Evolutionary conservation across 2,329 filamentous ascomycete species (phyloP).

Genomic region (Ophiostoma sp.): DNA sequence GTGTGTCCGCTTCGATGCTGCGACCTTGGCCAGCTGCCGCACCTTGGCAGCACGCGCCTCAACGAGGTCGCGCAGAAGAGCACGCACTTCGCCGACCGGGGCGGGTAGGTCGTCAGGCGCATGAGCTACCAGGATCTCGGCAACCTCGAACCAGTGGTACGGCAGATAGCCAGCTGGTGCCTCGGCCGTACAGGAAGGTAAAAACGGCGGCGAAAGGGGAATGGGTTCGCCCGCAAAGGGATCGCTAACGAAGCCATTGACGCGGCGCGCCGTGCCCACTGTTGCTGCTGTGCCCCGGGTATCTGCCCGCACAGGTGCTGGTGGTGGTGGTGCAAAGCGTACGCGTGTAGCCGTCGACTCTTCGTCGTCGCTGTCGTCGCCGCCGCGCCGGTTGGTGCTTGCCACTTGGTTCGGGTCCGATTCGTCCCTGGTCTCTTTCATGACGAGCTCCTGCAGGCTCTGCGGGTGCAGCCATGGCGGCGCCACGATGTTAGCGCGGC

Average conservation of each 20-base stretch:
- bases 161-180: constrained; percentile 67
- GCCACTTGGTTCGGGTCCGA: neutral
- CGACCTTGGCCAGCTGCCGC: constrained; percentile 50
- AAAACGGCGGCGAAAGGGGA: constrained; percentile 65
- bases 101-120: constrained; percentile 73
- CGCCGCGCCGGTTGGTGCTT: neutral
- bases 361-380: constrained; percentile 9
- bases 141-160: constrained; percentile 92
- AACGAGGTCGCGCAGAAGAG: constrained; percentile 71
- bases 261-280: constrained; percentile 27
- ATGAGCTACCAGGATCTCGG: constrained; percentile 78
- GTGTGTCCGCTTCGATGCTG: neutral
- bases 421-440: constrained; percentile 67
- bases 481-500: constrained; percentile 84
- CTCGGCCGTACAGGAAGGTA: constrained; percentile 65
- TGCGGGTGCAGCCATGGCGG: constrained; percentile 80
- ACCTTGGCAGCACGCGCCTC: constrained; percentile 90
- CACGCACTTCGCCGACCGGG: constrained; percentile 65
- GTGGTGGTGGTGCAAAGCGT: constrained; percentile 72
- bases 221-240: constrained; percentile 23
- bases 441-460: constrained; percentile 70
- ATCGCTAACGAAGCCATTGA: constrained; percentile 18
- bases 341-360: constrained; percentile 44
- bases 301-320: constrained; percentile 52
- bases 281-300: constrained; percentile 27